Evolutionary conservation across 352 stramenopile genomes (phyloP).

Genomic region (Pythium dissotocum): DNA sequence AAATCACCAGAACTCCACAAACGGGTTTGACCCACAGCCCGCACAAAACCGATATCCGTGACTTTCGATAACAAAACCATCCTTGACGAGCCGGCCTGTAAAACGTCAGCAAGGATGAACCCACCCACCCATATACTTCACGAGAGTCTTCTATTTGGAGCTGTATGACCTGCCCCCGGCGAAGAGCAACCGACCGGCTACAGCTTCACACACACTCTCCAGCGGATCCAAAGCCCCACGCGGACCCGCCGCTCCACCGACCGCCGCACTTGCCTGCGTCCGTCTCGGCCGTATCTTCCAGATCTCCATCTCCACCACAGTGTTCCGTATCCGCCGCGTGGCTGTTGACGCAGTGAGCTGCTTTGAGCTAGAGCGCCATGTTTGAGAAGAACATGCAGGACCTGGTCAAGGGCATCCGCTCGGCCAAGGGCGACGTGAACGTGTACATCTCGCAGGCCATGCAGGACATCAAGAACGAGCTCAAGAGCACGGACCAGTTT

Average conservation of each 20-base stretch:
- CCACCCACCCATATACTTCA: slow-evolving; percentile 3
- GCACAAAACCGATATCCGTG: neutral
- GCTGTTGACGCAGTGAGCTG: neutral
- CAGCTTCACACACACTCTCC: neutral
- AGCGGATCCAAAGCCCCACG: neutral
- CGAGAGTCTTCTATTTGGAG: neutral
- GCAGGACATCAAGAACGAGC: slow-evolving; percentile 97
- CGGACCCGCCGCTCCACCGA: neutral
- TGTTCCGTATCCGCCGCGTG: neutral
- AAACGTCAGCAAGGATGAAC: neutral
- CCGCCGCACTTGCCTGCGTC: neutral
- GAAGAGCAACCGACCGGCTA: neutral
- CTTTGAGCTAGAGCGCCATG: slow-evolving; percentile 55
- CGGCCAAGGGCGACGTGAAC: slow-evolving; percentile 94
- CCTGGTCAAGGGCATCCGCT: slow-evolving; percentile 98
- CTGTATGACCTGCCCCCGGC: neutral
- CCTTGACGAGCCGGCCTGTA: neutral
- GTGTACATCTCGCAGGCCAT: slow-evolving; percentile 97
- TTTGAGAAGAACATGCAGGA: slow-evolving; percentile 99
- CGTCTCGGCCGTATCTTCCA: neutral
- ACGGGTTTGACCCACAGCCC: neutral
- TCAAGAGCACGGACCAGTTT: slow-evolving; percentile 95
- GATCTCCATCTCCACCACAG: neutral
- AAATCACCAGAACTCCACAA: neutral
- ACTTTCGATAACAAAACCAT: neutral